A percentile compares a stretch with the other conserved stretches of the same genome.
Conservation (phyloP, 2,329 filamentous ascomycete genomes). For the Didymella sp. region DNA sequence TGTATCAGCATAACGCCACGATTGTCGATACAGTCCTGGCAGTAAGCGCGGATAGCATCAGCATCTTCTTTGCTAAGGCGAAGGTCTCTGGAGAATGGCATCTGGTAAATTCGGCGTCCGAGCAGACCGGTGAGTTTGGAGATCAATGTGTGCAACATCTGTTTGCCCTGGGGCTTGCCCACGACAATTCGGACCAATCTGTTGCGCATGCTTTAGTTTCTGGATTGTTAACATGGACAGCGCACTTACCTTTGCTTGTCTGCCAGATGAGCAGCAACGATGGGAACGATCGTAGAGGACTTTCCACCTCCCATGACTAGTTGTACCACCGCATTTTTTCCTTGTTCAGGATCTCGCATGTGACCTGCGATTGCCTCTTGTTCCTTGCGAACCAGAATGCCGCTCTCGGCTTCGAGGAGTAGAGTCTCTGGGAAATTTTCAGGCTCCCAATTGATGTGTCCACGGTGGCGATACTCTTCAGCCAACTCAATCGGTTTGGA, state of each 20-base stretch:
- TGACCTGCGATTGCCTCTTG: slow-evolving; percentile 65
- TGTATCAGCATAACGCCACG: slow-evolving; percentile 67
- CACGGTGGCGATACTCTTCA: slow-evolving; percentile 56
- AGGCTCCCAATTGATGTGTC: slow-evolving; percentile 65
- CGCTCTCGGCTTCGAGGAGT: slow-evolving; percentile 69
- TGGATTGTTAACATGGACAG: too few relatives aligned
- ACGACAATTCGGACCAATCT: slow-evolving; percentile 65
- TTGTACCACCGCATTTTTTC: slow-evolving; percentile 40
- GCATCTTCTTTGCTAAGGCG: slow-evolving; percentile 45
- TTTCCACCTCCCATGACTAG: slow-evolving; percentile 48
- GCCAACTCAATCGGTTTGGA: slow-evolving; percentile 30
- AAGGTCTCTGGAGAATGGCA: slow-evolving; percentile 66
- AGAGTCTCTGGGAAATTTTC: slow-evolving; percentile 64
- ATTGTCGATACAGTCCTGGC: slow-evolving; percentile 55
- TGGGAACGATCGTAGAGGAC: slow-evolving; percentile 40
- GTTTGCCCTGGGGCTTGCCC: slow-evolving; percentile 65
- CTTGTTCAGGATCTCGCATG: slow-evolving; percentile 56
- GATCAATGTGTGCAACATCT: slow-evolving; percentile 66
- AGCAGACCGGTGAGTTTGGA: slow-evolving; percentile 64
- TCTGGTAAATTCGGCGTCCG: slow-evolving; percentile 60
- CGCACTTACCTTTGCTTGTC: slow-evolving; percentile 50
- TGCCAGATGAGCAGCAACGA: slow-evolving; percentile 54
- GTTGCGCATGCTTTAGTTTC: neutral
- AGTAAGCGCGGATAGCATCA: slow-evolving; percentile 48
- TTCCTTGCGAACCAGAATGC: slow-evolving; percentile 65